Conservation (phyloP, 2,329 filamentous ascomycete genomes). For the Aspergillus novofumigatus region DNA sequence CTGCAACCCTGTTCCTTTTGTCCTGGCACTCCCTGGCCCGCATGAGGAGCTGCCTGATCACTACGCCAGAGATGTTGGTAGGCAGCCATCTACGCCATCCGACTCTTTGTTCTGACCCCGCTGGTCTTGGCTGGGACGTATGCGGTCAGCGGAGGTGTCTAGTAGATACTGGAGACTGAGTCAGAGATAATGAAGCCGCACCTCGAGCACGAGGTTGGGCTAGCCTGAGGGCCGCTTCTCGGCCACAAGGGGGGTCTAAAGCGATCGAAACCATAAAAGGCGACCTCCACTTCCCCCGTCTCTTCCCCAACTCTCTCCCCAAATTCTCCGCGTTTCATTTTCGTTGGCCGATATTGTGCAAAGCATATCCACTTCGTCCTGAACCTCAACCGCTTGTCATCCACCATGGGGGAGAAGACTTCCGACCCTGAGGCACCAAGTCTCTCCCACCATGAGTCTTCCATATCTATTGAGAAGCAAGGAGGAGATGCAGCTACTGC, state of each 20-base stretch:
- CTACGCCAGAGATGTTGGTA: not conserved
- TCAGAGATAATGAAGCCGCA: not conserved
- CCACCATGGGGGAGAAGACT: conserved; percentile 9
- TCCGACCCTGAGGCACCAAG: conserved; percentile 7
- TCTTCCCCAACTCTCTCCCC: not conserved
- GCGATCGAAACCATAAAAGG: not conserved
- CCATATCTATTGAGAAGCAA: conserved; percentile 7
- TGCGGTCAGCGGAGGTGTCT: not conserved
- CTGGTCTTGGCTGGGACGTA: not conserved
- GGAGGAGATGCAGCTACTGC: conserved; percentile 5
- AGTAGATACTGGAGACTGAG: not conserved
- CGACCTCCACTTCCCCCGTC: not conserved
- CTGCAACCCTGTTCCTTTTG: not conserved
- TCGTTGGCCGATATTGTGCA: not conserved
- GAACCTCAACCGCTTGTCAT: not conserved
- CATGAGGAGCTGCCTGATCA: not conserved
- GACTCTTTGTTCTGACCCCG: not conserved
- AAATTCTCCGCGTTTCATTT: not conserved
- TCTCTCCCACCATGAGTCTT: conserved; percentile 2
- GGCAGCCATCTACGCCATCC: not conserved
- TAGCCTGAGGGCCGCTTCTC: not conserved
- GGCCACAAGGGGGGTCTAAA: not conserved
- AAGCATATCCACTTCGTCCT: not conserved
- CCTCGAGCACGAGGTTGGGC: not conserved
- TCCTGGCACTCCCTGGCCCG: not conserved